A percentile compares a stretch with the other conserved stretches of the same genome.
phyloP scores from a whole-genome alignment of 225 moss, liverwort and hornwort species.

The Thuidium tamariscinum region DNA sequence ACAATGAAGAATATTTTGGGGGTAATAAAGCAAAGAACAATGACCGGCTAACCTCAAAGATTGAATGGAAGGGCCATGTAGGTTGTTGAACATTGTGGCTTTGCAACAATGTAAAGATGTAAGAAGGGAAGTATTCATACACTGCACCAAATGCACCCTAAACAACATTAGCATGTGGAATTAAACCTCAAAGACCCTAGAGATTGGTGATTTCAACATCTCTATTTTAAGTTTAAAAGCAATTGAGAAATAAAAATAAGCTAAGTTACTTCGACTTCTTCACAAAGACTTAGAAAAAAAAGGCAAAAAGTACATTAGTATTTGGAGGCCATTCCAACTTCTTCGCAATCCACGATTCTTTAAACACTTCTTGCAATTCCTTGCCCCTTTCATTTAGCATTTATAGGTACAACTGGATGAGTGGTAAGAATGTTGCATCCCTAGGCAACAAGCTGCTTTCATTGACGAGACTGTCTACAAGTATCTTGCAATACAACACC shows the following conservation, averaged over 20 bases:
- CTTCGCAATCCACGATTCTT: conserved; percentile 27
- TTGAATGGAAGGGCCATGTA: not conserved
- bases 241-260: not conserved
- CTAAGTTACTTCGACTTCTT: not conserved
- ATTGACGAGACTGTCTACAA: not conserved
- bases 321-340: conserved; percentile 37
- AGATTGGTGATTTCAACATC: not conserved
- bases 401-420: conserved; percentile 30
- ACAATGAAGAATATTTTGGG: not conserved
- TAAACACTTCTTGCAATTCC: conserved; percentile 16
- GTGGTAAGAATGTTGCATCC: conserved; percentile 8
- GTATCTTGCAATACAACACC: conserved; percentile 12
- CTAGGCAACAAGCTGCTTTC: conserved; percentile 4
- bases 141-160: not conserved
- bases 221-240: not conserved
- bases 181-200: not conserved
- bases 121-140: conserved; percentile 23
- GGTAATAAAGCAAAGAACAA: not conserved
- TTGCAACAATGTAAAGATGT: conserved; percentile 17
- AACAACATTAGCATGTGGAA: not conserved
- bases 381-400: conserved; percentile 27
- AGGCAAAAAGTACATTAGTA: not conserved
- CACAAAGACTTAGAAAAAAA: not conserved
- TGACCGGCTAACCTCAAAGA: conserved; percentile 4
- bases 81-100: conserved; percentile 9